Conservation (phyloP, 108 stramenopile species). For the Stephanodiscus triporus region DNA sequence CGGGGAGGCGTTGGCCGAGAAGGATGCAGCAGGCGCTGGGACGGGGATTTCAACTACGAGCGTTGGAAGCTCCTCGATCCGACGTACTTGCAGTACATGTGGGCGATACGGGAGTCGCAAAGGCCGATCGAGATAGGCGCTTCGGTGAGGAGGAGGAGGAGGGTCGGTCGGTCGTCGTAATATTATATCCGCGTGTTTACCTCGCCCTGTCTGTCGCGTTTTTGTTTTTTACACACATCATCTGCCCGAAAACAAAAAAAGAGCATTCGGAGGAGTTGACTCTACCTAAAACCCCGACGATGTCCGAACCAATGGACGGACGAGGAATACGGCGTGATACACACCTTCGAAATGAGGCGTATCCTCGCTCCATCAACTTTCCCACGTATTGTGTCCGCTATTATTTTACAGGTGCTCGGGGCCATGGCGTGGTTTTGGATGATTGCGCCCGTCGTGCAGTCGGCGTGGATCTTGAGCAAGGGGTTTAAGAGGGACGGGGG, state of each 20-base stretch:
- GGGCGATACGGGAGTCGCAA: constrained; percentile 27
- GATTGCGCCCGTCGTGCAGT: constrained; percentile 66
- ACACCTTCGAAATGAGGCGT: constrained; percentile 12
- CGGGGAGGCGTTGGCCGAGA: background rate
- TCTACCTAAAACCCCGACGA: too few relatives aligned
- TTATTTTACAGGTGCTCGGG: constrained; percentile 36
- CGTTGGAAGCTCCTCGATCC: constrained; percentile 62
- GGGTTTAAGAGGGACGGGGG: constrained; percentile 59
- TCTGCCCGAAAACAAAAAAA: too few relatives aligned
- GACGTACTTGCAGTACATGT: constrained; percentile 58
- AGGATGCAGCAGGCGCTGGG: background rate
- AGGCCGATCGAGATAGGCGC: constrained; percentile 30
- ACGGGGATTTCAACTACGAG: background rate
- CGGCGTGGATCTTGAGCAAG: constrained; percentile 63
- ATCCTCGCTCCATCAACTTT: background rate
- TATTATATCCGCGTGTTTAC: background rate
- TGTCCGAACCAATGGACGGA: too few relatives aligned
- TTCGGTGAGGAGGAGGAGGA: too few relatives aligned
- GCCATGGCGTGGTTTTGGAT: constrained; percentile 71
- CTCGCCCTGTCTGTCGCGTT: too few relatives aligned
- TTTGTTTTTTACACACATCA: too few relatives aligned
- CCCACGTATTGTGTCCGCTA: background rate
- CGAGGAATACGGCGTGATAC: too few relatives aligned
- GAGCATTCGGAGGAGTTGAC: too few relatives aligned
- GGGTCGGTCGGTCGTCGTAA: too few relatives aligned